Conservation (phyloP, 1,284 basidiomycete species). For the Volvariella volvacea region DNA sequence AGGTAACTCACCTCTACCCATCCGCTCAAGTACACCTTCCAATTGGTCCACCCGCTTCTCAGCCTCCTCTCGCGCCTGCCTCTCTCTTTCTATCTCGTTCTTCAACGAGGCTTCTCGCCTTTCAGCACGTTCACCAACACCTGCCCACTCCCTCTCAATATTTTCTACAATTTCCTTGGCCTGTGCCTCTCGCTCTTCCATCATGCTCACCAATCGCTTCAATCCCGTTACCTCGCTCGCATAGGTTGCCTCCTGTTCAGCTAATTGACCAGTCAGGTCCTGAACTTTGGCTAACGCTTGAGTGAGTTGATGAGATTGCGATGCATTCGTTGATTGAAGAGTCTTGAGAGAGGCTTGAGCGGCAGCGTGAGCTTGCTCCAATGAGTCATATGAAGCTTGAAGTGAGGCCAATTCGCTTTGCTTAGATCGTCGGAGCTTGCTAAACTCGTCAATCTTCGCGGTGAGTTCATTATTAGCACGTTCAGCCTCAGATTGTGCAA, state of each 20-base stretch:
- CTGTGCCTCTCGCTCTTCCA: constrained; percentile 80
- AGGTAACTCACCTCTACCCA: constrained; percentile 65
- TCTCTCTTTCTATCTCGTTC: constrained; percentile 64
- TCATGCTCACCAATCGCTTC: constrained; percentile 66
- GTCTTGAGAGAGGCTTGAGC: constrained; percentile 60
- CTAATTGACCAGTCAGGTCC: constrained; percentile 64
- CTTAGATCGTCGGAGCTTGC: constrained; percentile 64
- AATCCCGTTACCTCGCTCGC: constrained; percentile 67
- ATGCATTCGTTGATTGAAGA: constrained; percentile 60
- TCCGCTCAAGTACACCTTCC: constrained; percentile 55
- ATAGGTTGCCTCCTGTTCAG: constrained; percentile 76
- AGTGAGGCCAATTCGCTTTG: constrained; percentile 70
- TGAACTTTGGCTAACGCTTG: constrained; percentile 68
- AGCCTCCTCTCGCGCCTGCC: constrained; percentile 49
- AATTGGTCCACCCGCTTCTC: constrained; percentile 57
- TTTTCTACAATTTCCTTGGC: constrained; percentile 70
- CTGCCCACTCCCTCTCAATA: constrained; percentile 75
- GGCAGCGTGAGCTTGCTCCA: constrained; percentile 56
- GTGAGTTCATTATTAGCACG: constrained; percentile 57
- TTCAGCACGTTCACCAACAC: constrained; percentile 62
- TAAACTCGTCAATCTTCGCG: constrained; percentile 65
- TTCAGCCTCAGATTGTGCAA: constrained; percentile 66
- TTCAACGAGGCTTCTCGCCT: constrained; percentile 55
- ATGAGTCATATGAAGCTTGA: constrained; percentile 65
- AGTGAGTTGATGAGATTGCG: constrained; percentile 61